Base-by-base conservation (phyloP, 1,139 yeast species). In the Magnusiomyces magnusii region DNA sequence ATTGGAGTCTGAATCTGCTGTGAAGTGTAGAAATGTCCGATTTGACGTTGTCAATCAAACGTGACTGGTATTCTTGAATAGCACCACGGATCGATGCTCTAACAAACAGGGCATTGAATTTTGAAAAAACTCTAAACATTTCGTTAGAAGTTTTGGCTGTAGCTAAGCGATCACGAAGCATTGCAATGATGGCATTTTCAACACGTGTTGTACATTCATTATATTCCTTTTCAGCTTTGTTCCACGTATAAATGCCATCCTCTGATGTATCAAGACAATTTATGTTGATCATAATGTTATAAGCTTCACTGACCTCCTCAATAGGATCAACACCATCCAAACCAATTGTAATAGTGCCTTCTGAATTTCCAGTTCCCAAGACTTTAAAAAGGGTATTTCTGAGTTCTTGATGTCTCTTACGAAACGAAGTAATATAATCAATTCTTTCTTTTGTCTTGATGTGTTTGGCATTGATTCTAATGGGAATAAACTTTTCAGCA, bases 401-500 rank as follows among this genome's bases (percentile, higher is more conserved):
- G 27, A 87, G 73, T 57, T 81, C 80, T 52, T 81, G 77, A 65
- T 89, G 93, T 13, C 79, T 76, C 0, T 67, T 62, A 63, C 92
- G 76, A 62, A 89, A 80, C 0, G 71, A 66, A 9, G 68, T 69
- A 1, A 87, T 67, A 44, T 77, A 75, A 1, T 71, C 75, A 1
- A 87, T 63, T 47, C 84, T 73, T 1, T 79, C 80, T 62, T 76
- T 78, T 9, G 87, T 67, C 21, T 69, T 71, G 0, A 68, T 68
- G 34, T 85, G 82, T 1, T 75, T 70, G 23, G 83, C 79, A 42
- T 76, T 75, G 19, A 89, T 77, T 63, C 85, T 80, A 21, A 89
- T 81, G 31, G 86, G 80, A 39, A 86, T 79, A 68, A 87, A 87
- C 63, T 84, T 85, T 60, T 88, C 95, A 19, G 84, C 82, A 54